Evolutionary conservation across 208 protist species (phyloP).

Genomic region (Borovskyia barvae): DNA sequence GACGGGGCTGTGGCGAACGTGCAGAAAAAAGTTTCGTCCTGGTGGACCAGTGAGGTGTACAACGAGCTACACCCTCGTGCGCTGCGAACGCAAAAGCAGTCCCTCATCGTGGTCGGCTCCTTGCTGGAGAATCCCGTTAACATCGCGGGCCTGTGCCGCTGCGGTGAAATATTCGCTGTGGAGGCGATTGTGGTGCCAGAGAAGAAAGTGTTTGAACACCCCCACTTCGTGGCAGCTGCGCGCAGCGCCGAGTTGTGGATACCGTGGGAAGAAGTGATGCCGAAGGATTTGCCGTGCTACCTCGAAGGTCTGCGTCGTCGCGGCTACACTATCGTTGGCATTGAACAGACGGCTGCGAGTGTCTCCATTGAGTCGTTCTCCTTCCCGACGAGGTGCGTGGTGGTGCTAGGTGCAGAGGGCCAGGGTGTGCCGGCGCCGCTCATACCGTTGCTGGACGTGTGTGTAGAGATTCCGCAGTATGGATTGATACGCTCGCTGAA

Average conservation of each 20-base stretch:
- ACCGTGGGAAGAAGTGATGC: constrained; percentile 70
- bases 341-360: constrained; percentile 89
- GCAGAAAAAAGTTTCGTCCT: constrained; percentile 87
- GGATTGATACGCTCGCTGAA: constrained; percentile 91
- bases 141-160: constrained; percentile 87
- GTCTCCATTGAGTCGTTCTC: constrained; percentile 65
- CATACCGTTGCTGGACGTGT: constrained; percentile 79
- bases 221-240: constrained; percentile 84
- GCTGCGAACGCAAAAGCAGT: constrained; percentile 45
- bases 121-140: constrained; percentile 89
- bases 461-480: constrained; percentile 92
- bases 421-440: constrained; percentile 86
- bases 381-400: constrained; percentile 68
- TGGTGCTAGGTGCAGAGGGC: constrained; percentile 86
- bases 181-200: constrained; percentile 79
- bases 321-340: constrained; percentile 86
- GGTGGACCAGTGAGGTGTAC: constrained; percentile 86
- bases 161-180: constrained; percentile 86
- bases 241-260: constrained; percentile 91
- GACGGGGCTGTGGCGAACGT: constrained; percentile 42
- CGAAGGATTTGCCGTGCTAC: constrained; percentile 53
- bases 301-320: constrained; percentile 50
- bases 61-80: constrained; percentile 88
- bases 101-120: constrained; percentile 80
- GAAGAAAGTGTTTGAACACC: constrained; percentile 78